These are phyloP conservation scores for Xylaria sp. DNA, from an alignment of 2,329 filamentous ascomycete species.

Conservation along the genomic window DNA sequence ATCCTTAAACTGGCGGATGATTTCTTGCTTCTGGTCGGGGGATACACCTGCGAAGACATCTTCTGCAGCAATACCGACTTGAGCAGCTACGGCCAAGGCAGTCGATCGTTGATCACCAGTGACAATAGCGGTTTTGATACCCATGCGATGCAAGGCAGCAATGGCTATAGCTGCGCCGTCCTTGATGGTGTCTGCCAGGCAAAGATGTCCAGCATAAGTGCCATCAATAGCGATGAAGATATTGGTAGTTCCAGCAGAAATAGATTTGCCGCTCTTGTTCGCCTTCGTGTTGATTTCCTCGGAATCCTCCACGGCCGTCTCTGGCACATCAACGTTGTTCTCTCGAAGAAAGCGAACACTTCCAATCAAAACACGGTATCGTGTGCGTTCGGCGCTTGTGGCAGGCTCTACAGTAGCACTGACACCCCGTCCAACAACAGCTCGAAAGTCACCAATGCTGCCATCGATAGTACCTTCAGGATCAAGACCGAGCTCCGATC, in stretches of 20 bases:
- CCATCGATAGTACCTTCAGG: conserved; percentile 73
- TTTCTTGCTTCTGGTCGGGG: conserved; percentile 84
- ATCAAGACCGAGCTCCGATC: conserved; percentile 66
- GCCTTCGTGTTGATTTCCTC: conserved; percentile 51
- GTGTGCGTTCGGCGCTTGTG: conserved; percentile 58
- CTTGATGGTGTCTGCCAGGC: conserved; percentile 87
- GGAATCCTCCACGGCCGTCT: conserved; percentile 57
- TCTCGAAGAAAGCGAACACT: conserved; percentile 73
- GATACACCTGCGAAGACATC: conserved; percentile 83
- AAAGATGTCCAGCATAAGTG: conserved; percentile 73
- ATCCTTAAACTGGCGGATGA: conserved; percentile 71
- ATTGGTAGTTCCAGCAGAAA: conserved; percentile 68
- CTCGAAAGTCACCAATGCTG: conserved; percentile 77
- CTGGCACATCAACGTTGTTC: conserved; percentile 61
- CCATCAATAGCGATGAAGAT: conserved; percentile 88
- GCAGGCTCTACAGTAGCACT: conserved; percentile 75
- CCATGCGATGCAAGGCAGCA: conserved; percentile 75
- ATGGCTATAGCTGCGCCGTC: conserved; percentile 76
- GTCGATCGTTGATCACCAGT: conserved; percentile 87
- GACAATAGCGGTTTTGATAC: conserved; percentile 82
- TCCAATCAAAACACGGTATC: conserved; percentile 77
- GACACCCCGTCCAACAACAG: conserved; percentile 78
- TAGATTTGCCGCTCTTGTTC: conserved; percentile 27
- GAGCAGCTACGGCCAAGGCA: conserved; percentile 73
- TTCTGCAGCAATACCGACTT: conserved; percentile 71